These are phyloP conservation scores for Euphrasia arctica DNA, from an alignment of 305 asterid species.

Conservation along the genomic window DNA sequence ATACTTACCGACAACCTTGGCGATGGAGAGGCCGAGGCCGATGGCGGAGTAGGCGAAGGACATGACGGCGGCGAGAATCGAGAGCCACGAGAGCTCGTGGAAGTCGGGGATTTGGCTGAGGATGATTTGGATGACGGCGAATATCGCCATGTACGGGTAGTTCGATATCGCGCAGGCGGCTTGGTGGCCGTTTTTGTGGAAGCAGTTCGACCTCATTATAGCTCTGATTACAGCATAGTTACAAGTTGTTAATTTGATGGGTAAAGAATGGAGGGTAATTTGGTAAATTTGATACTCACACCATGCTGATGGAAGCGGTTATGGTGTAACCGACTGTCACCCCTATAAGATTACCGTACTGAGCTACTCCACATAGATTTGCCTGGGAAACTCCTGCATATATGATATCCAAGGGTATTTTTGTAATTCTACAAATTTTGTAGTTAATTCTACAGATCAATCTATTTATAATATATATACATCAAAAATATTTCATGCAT, in stretches of 20 bases:
- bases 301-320: conserved; percentile 84
- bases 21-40: conserved; percentile 74
- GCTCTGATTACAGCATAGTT: conserved; percentile 40
- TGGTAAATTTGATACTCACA: conserved; percentile 41
- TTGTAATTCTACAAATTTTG: background rate
- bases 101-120: conserved; percentile 81
- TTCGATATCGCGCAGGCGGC: conserved; percentile 39
- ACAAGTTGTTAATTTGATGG: too few relatives aligned
- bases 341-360: conserved; percentile 68
- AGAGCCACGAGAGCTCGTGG: conserved; percentile 77
- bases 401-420: background rate
- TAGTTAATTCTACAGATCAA: too few relatives aligned
- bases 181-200: conserved; percentile 56
- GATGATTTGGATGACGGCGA: conserved; percentile 60
- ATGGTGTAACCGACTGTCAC: conserved; percentile 81
- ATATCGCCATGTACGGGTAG: conserved; percentile 61
- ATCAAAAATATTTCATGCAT: too few relatives aligned
- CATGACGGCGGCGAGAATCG: conserved; percentile 78
- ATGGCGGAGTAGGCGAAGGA: conserved; percentile 72
- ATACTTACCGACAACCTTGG: conserved; percentile 49
- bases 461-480: too few relatives aligned
- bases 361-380: conserved; percentile 72
- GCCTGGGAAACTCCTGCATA: conserved; percentile 58
- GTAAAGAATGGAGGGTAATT: too few relatives aligned
- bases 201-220: conserved; percentile 68